A percentile compares a stretch with the other conserved stretches of the same genome.
Conservation (phyloP, 805 yeast species). For the Yamadazyma laniorum region DNA sequence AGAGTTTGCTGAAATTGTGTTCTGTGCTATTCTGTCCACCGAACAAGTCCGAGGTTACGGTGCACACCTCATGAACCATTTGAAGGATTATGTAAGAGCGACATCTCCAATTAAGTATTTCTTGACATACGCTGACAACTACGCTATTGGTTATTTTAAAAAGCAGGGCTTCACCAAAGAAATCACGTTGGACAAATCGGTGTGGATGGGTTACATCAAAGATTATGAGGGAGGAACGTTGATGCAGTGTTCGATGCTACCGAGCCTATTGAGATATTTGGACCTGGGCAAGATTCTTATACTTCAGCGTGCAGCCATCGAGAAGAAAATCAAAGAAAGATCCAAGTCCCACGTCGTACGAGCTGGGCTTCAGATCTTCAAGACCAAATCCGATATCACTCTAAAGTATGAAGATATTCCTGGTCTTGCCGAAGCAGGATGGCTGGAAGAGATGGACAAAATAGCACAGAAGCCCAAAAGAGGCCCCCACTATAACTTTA, state of each 20-base stretch:
- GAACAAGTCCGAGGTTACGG: constrained; percentile 99
- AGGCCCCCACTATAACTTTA: constrained; percentile 90
- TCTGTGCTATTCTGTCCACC: constrained; percentile 95
- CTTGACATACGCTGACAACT: constrained; percentile 78
- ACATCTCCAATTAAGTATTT: constrained; percentile 54
- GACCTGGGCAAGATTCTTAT: constrained; percentile 85
- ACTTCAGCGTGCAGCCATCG: constrained; percentile 88
- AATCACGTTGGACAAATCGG: constrained; percentile 74
- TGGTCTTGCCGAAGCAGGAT: constrained; percentile 89
- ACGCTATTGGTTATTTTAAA: constrained; percentile 97
- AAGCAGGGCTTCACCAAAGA: constrained; percentile 98
- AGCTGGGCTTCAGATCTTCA: constrained; percentile 76
- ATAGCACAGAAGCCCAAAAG: constrained; percentile 92
- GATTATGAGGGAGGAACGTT: constrained; percentile 99
- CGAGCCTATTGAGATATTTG: constrained; percentile 73
- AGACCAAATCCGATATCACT: constrained; percentile 40
- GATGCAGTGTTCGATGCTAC: constrained; percentile 96
- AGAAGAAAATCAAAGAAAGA: constrained; percentile 74
- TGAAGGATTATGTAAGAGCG: constrained; percentile 90
- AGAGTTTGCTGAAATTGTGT: constrained; percentile 95
- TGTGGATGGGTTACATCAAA: constrained; percentile 98
- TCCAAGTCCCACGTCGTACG: constrained; percentile 78
- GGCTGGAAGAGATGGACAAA: constrained; percentile 98
- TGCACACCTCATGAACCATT: constrained; percentile 96
- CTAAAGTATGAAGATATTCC: constrained; percentile 84